Percentiles rank a stretch among this genome's conserved stretches.
Conservation (phyloP, 768 basidiomycete genomes). For the Termitomyces sp. region DNA sequence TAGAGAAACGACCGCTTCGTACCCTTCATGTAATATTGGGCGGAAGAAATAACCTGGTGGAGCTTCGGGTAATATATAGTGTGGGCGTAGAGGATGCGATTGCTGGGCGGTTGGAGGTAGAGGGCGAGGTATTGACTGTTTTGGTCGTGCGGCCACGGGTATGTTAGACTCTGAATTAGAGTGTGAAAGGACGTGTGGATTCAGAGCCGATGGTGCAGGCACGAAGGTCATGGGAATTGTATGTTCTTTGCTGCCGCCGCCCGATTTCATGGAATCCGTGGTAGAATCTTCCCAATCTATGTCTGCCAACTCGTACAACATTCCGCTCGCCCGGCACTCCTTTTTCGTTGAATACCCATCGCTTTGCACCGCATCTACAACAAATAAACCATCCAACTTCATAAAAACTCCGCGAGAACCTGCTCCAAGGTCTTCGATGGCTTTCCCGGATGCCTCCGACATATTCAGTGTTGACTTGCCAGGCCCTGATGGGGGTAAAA, state of each 20-base stretch:
- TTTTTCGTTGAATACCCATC: constrained; percentile 37
- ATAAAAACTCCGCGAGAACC: constrained; percentile 66
- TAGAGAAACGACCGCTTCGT: constrained; percentile 64
- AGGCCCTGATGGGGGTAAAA: constrained; percentile 60
- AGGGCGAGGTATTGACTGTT: constrained; percentile 1
- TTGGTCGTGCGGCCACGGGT: constrained; percentile 1
- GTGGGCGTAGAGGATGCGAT: constrained; percentile 17
- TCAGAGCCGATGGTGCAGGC: constrained; percentile 25
- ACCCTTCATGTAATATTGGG: constrained; percentile 52
- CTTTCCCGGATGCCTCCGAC: constrained; percentile 17
- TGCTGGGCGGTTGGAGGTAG: constrained; percentile 10
- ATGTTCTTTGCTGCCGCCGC: neutral
- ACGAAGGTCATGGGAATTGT: constrained; percentile 7
- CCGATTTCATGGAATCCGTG: neutral
- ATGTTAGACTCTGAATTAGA: constrained; percentile 21
- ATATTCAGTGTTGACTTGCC: constrained; percentile 26
- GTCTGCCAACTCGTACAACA: constrained; percentile 76
- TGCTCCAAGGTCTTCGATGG: constrained; percentile 40
- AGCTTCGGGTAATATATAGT: constrained; percentile 48
- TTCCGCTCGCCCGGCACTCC: constrained; percentile 67
- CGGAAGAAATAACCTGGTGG: constrained; percentile 70
- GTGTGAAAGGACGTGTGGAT: constrained; percentile 19
- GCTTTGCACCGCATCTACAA: constrained; percentile 45
- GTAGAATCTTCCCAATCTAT: constrained; percentile 49
- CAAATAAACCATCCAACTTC: constrained; percentile 58